Evolutionary conservation across 2,329 filamentous ascomycete genomes (phyloP).

Genomic region (Periconia sp.): DNA sequence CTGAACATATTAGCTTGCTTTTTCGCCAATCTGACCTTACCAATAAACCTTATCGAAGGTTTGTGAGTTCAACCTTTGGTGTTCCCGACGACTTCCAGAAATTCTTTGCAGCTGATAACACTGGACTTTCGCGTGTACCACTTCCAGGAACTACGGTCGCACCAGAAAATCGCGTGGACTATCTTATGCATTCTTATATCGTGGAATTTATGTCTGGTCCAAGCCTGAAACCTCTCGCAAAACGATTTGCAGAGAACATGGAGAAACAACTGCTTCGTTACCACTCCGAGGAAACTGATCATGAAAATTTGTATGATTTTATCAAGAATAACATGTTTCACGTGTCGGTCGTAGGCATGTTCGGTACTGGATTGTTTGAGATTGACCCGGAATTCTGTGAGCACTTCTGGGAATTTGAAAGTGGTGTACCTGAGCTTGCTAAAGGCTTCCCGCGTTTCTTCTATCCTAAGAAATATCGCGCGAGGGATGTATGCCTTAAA

Average conservation of each 20-base stretch:
- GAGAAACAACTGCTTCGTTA: neutral
- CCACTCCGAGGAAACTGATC: neutral
- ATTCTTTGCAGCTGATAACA: neutral
- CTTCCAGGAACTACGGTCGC: neutral
- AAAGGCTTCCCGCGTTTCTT: neutral
- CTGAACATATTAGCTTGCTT: neutral
- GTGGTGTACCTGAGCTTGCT: neutral
- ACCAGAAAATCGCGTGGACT: neutral
- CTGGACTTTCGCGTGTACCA: neutral
- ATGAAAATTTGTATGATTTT: neutral
- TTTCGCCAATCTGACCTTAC: neutral
- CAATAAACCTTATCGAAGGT: neutral
- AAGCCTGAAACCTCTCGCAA: neutral
- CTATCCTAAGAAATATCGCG: neutral
- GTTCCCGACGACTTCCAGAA: neutral
- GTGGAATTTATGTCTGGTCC: neutral
- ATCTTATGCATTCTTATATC: neutral
- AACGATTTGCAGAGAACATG: neutral
- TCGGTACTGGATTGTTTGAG: neutral
- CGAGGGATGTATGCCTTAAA: neutral
- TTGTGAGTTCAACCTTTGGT: neutral
- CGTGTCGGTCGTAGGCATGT: neutral
- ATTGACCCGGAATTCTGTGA: neutral
- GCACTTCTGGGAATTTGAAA: slow-evolving; percentile 2
- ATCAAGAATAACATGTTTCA: neutral